Conservation (phyloP, 805 yeast species). For the Candida hispaniensis region DNA sequence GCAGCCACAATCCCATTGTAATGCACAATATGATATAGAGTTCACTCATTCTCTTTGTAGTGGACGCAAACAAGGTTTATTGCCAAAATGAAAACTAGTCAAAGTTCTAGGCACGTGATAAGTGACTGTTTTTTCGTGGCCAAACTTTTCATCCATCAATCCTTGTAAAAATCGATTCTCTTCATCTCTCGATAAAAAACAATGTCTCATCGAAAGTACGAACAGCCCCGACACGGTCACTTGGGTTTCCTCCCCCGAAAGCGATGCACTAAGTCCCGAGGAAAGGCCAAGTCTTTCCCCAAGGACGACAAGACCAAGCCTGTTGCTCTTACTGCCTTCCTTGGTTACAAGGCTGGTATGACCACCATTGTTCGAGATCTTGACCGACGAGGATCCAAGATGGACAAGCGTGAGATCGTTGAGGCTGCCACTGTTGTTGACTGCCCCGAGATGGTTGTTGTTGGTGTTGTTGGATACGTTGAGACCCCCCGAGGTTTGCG, state of each 20-base stretch:
- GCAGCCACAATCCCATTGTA: no score
- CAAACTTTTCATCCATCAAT: no score
- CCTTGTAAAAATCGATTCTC: no score
- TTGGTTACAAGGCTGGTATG: constrained; percentile 99
- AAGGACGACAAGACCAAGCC: constrained; percentile 96
- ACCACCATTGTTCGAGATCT: constrained; percentile 99
- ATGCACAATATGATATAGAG: no score
- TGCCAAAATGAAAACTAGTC: no score
- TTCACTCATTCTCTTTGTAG: no score
- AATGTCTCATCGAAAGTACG: constrained; percentile 99
- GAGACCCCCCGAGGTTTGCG: constrained; percentile 99
- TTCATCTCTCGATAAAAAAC: no score
- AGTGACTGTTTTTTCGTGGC: no score
- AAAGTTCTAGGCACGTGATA: no score
- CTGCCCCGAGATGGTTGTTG: constrained; percentile 98
- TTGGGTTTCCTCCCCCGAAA: constrained; percentile 99
- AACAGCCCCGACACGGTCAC: constrained; percentile 99
- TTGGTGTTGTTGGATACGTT: constrained; percentile 99
- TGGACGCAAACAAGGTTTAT: no score
- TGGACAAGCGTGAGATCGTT: constrained; percentile 99
- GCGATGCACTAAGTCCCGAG: constrained; percentile 98
- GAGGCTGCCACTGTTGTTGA: constrained; percentile 99
- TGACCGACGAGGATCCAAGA: constrained; percentile 99
- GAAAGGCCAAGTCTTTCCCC: constrained; percentile 99
- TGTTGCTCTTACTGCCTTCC: constrained; percentile 97